A percentile compares a stretch with the other conserved stretches of the same genome.
phyloP scores from a whole-genome alignment of 768 basidiomycete species.

The Solioccasus polychromus region DNA sequence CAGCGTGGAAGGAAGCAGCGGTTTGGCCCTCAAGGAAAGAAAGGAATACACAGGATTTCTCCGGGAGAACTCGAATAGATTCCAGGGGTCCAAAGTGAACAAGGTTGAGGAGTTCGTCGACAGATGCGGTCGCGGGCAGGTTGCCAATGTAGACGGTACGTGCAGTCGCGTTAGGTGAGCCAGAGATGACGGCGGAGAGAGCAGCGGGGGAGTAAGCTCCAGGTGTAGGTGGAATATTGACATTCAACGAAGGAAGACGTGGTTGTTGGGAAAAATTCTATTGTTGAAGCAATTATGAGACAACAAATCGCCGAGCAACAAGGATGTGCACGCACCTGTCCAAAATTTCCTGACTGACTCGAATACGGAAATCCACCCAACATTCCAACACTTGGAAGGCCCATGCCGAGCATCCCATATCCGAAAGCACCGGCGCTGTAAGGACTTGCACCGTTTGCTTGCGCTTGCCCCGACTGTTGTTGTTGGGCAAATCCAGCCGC shows the following conservation, averaged over 20 bases:
- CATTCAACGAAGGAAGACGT: constrained; percentile 62
- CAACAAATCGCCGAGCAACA: neutral
- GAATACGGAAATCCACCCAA: constrained; percentile 71
- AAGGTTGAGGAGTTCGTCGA: constrained; percentile 96
- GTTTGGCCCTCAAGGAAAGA: constrained; percentile 94
- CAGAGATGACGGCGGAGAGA: constrained; percentile 67
- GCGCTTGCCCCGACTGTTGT: constrained; percentile 30
- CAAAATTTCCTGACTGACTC: constrained; percentile 67
- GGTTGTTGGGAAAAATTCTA: constrained; percentile 44
- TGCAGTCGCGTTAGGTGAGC: constrained; percentile 56
- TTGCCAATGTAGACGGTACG: constrained; percentile 98
- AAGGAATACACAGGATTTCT: constrained; percentile 97
- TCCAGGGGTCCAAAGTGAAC: constrained; percentile 98
- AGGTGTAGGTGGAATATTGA: constrained; percentile 68
- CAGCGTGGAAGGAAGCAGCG: constrained; percentile 95
- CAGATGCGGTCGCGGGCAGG: constrained; percentile 90
- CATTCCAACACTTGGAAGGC: constrained; percentile 71
- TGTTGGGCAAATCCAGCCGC: constrained; percentile 54
- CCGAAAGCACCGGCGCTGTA: constrained; percentile 54
- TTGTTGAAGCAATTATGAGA: constrained; percentile 8
- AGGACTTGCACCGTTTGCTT: constrained; percentile 45
- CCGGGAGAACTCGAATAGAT: constrained; percentile 89
- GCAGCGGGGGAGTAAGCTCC: constrained; percentile 79
- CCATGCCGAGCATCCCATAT: constrained; percentile 81
- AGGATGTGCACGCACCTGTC: constrained; percentile 47